Base-by-base conservation (phyloP, 257 asterid genomes). In the Solanum virginianum region DNA sequence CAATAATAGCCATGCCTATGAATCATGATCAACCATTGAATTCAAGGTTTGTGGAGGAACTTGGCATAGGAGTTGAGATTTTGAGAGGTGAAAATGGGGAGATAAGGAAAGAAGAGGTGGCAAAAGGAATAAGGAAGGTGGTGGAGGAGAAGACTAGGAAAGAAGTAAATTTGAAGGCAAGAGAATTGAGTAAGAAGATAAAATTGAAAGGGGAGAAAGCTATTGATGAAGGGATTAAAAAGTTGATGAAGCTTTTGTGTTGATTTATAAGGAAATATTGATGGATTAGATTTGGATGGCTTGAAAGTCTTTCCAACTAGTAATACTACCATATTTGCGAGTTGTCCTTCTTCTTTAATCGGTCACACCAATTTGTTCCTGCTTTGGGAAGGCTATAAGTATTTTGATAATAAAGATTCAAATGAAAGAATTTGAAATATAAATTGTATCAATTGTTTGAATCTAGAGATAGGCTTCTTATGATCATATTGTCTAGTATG, bases 11-110 rank as follows among this genome's bases (percentile, higher is more conserved):
- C 65, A 32, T 68, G 56, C 85, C 69, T 66, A 47, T 83, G n/a
- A 71, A 83, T 68, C 81, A 66, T 66, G 81, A 83, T 18, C 85
- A 83, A 59, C 69, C 85, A 17, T 41, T 51, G 32, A 83, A 83
- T 32, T 54, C 85, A 49, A 83, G 81, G 17, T 24, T 83, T 5
- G 54, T 83, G 43, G 81, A 68, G 43, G 81, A 83, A 17, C 60
- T 83, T 53, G 69, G 85, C n/a, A 59, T 68, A 20, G 85, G 85
- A 14, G 66, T 83, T 13, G 80, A 68, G 69, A 51, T 77, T 8
- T 75, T 77, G 47, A 51, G 82, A 49, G 82, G 63, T 51, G 82
- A 51, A 77, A 77, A 68, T 18, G 81, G 85, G 16, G 81, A 68
- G 26, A 83, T 83, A 53, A 68, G 53, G 80, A 68, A 80, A 56